Evolutionary conservation across 305 asterid species (phyloP), one percentile per base, ranked within the genome.

Genomic region (Plantago lanceolata): DNA sequence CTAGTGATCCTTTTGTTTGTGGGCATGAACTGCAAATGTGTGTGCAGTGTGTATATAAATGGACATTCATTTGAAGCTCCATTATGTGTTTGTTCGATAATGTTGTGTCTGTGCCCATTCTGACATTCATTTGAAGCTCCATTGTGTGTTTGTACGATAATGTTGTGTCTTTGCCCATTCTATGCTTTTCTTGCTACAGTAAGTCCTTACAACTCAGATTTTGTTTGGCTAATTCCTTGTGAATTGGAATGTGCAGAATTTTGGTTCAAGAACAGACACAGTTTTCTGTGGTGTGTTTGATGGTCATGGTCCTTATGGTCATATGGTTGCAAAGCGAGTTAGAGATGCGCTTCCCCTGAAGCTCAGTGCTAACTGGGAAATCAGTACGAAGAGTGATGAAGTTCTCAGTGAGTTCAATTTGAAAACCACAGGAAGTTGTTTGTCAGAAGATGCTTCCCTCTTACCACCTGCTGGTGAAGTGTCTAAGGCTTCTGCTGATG

Each of bases 301-400:
- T 72, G 95, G 95, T 37, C 96, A 89, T 48, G 95, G 95, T 40
- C 96, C 95, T 45, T 72, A 74, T 13, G 97, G 97, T 65, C 97
- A 90, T 71, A 47, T 90, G 94, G 95, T 87, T 31, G 92, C 97
- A 45, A 87, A 81, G 62, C 75, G 78, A 65, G 97, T 90, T 53
- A 75, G 95, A 76, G 94, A 90, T 69, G 75, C 85, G 67, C 94
- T 90, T 59, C 95, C 95, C 35, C 69, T 85, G 80, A 90, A 82
- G 71, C 80, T 90, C 59, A 79, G 83, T 64, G 67, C 84, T 44
- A 71, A 85, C 61, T 82, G 82, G 97, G 94, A 85, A 75, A 77
- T 71, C 57, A 77, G 72, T 59, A 48, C 65, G 17, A 83, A 81
- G 61, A 60, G 71, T 35, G 83, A 76, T 24, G 85, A 83, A 60